phyloP scores from a whole-genome alignment of 2,329 filamentous ascomycete species.

The Plenodomus tracheiphilus region DNA sequence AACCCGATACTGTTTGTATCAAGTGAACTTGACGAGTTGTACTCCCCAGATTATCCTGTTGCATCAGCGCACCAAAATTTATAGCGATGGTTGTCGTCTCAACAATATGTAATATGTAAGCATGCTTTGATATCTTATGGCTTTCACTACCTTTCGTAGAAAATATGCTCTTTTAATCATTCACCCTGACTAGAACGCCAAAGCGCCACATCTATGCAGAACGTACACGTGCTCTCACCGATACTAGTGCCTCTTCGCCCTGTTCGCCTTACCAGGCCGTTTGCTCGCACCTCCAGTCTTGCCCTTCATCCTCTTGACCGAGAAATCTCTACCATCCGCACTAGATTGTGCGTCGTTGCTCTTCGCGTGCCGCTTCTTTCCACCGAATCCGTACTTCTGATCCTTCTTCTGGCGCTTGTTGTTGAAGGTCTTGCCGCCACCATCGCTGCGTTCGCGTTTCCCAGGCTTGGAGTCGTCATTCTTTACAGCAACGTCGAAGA shows the following conservation, averaged over 20 bases:
- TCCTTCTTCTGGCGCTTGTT: slow-evolving; percentile 91
- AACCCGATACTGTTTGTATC: too few relatives aligned
- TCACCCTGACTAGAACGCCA: slow-evolving; percentile 22
- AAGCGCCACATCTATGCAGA: slow-evolving; percentile 28
- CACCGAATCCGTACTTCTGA: slow-evolving; percentile 91
- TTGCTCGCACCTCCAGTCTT: slow-evolving; percentile 34
- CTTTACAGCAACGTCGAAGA: slow-evolving; percentile 82
- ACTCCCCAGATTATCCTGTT: not conserved
- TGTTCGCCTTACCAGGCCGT: slow-evolving; percentile 40
- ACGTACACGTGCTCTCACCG: not conserved
- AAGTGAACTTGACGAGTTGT: too few relatives aligned
- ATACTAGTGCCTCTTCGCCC: slow-evolving; percentile 35
- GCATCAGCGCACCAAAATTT: not conserved
- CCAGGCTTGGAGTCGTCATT: slow-evolving; percentile 53
- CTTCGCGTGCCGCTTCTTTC: slow-evolving; percentile 91
- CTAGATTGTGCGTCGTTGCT: slow-evolving; percentile 85
- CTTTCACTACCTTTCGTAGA: not conserved
- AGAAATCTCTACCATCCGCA: slow-evolving; percentile 80
- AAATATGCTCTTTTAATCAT: slow-evolving; percentile 19
- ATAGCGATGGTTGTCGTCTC: not conserved
- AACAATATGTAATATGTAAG: not conserved
- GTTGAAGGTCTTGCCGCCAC: slow-evolving; percentile 51
- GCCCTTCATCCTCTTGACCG: slow-evolving; percentile 81
- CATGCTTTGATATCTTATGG: slow-evolving; percentile 21
- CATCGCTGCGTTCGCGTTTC: slow-evolving; percentile 41